Conservation (phyloP, 2,329 filamentous ascomycete genomes). For the Aspergillus fijiensis region DNA sequence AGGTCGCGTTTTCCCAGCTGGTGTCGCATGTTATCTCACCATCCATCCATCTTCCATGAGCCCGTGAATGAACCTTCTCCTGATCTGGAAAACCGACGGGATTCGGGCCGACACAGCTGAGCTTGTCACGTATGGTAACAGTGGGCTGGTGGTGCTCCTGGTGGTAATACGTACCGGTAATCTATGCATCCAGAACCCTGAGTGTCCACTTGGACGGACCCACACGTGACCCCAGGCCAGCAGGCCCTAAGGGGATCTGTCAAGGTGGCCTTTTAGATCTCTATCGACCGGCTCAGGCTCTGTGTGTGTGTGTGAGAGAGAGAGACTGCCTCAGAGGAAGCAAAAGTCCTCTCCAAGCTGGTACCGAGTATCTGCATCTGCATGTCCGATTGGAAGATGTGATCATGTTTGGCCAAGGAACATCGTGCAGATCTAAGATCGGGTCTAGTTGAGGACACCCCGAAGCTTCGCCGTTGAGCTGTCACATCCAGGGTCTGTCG, state of each 20-base stretch:
- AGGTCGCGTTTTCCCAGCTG: too few species aligned
- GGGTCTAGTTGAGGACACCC: not conserved
- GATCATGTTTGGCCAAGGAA: not conserved
- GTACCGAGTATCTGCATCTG: not conserved
- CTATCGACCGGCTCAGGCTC: not conserved
- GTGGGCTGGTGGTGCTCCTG: slow-evolving; percentile 2
- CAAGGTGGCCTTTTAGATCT: slow-evolving; percentile 22
- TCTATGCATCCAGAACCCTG: slow-evolving; percentile 19
- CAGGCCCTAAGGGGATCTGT: slow-evolving; percentile 13
- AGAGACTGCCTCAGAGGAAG: not conserved
- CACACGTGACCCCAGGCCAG: slow-evolving; percentile 16
- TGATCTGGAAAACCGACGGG: not conserved
- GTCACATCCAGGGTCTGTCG: slow-evolving; percentile 5
- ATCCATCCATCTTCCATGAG: not conserved
- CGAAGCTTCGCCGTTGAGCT: slow-evolving; percentile 5
- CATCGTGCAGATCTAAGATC: slow-evolving; percentile 4
- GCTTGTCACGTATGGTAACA: slow-evolving; percentile 9
- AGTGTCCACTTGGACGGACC: slow-evolving; percentile 12
- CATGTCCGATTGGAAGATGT: not conserved
- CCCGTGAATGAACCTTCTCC: not conserved
- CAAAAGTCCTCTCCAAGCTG: not conserved
- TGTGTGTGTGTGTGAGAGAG: not conserved
- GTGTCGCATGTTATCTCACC: too few species aligned
- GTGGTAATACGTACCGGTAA: slow-evolving; percentile 14
- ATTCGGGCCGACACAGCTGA: not conserved